Base-by-base conservation (phyloP, 305 asterid genomes). In the Solanum hybrid region DNA sequence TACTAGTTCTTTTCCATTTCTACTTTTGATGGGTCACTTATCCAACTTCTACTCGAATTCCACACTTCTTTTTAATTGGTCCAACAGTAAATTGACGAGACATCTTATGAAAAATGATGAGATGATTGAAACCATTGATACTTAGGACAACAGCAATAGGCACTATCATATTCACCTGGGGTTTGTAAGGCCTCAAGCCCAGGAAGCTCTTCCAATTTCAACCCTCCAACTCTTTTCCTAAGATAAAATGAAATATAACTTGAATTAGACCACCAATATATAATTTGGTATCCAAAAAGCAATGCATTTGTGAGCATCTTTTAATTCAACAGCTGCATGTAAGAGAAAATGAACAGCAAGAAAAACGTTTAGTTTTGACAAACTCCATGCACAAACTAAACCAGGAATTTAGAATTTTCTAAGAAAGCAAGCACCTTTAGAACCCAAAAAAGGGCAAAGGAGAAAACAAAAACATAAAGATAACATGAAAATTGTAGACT, bases 191-290 rank as follows among this genome's bases (percentile, higher is more conserved):
- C 92, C 88, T 97, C 99, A 64, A 95, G 94, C 91, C 99, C 99
- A 26, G 99, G 99, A 76, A 97, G 92, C 46, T 96, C 99, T 90
- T 97, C 96, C 94, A 97, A 92, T 92, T 97, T 96, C 93, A 97
- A 88, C 82, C 99, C 99, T 26, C 99, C 99, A 90, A 96, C 99
- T 92, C 92, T 95, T 91, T 97, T 97, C 96, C 99, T 97, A 91
- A 81, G n/a, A 90, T 27, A 69, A 78, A 87, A 71, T 85, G 35
- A 71, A 20, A 76, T 13, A 26, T 26, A 27, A 64, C 88, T 88
- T 32, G 46, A 85, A 51, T 85, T 22, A 85, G 87, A 84, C 31
- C 75, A 56, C 31, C 66, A 1, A 56, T 31, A 31, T 32, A 85
- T 85, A 11, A 85, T 56, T 31, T 29, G 87, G 26, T 56, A 85